Evolutionary conservation across 768 basidiomycete species (phyloP).

Genomic region (Macrocybe gigantea): DNA sequence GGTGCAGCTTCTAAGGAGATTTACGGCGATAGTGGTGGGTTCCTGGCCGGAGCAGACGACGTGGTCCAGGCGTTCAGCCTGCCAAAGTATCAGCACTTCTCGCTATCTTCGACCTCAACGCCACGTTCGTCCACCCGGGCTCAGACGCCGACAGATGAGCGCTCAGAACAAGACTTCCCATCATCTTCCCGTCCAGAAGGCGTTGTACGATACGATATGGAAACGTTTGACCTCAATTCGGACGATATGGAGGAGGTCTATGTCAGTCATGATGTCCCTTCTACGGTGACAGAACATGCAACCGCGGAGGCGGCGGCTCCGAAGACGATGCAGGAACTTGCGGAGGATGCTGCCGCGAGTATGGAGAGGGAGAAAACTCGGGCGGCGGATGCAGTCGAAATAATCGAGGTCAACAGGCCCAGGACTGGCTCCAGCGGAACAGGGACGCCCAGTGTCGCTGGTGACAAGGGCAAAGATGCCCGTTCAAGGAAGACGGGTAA

Average conservation of each 20-base stretch:
- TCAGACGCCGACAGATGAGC: neutral
- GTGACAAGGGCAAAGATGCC: constrained; percentile 2
- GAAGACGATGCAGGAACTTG: constrained; percentile 64
- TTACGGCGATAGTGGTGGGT: constrained; percentile 38
- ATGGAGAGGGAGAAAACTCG: constrained; percentile 2
- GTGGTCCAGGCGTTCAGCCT: constrained; percentile 71
- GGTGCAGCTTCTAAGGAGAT: constrained; percentile 3
- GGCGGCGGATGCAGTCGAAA: constrained; percentile 2
- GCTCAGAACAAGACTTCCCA: no score
- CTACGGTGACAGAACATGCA: no score
- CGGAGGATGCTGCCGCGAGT: constrained; percentile 34
- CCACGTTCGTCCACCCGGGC: neutral
- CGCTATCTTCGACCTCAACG: constrained; percentile 13
- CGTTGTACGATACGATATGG: constrained; percentile 22
- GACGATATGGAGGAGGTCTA: constrained; percentile 23
- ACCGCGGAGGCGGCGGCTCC: constrained; percentile 18
- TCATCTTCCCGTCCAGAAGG: no score
- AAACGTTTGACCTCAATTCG: constrained; percentile 27
- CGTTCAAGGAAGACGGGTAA: constrained; percentile 6
- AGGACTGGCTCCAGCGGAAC: constrained; percentile 1
- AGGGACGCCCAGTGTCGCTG: neutral
- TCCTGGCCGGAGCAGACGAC: constrained; percentile 62
- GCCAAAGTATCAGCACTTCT: constrained; percentile 48
- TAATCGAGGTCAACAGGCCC: constrained; percentile 3
- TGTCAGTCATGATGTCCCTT: neutral